Evolutionary conservation across 2,329 filamentous ascomycete genomes (phyloP).

Genomic region (Phaeoacremonium minimum): DNA sequence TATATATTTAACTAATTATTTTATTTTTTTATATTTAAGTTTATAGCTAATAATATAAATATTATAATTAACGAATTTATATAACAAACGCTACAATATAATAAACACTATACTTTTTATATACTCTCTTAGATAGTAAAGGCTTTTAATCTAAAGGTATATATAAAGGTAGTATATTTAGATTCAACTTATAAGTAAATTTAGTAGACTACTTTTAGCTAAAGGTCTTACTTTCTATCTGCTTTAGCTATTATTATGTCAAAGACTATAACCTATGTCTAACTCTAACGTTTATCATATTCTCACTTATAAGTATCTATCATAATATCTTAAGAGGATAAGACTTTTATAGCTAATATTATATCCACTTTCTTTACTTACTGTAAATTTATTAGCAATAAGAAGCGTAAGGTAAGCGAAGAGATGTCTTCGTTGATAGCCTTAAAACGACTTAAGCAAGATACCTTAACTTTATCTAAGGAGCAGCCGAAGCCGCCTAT

Average conservation of each 20-base stretch:
- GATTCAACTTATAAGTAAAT: constrained; percentile 7
- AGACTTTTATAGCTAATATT: too few species aligned
- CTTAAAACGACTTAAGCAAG: background rate
- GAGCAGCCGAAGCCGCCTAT: background rate
- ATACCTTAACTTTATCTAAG: background rate
- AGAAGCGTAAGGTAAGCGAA: background rate
- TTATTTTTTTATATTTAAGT: background rate
- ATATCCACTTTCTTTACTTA: too few species aligned
- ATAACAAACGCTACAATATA: too few species aligned
- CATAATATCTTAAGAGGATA: too few species aligned
- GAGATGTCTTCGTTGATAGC: background rate
- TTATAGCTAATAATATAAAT: background rate
- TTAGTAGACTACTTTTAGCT: background rate
- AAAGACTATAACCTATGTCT: too few species aligned
- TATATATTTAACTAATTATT: background rate
- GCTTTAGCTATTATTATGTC: too few species aligned
- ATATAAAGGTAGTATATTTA: background rate
- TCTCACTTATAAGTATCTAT: too few species aligned
- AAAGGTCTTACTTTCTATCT: too few species aligned
- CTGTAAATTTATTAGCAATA: too few species aligned
- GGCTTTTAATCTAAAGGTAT: background rate
- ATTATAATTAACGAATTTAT: background rate
- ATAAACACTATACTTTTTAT: background rate
- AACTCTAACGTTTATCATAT: too few species aligned
- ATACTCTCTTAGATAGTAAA: background rate